A percentile compares a stretch with the other conserved stretches of the same genome.
These are phyloP conservation scores for Apiotrichum gamsii DNA, from an alignment of 1,284 basidiomycete genomes.

Conservation along the genomic window DNA sequence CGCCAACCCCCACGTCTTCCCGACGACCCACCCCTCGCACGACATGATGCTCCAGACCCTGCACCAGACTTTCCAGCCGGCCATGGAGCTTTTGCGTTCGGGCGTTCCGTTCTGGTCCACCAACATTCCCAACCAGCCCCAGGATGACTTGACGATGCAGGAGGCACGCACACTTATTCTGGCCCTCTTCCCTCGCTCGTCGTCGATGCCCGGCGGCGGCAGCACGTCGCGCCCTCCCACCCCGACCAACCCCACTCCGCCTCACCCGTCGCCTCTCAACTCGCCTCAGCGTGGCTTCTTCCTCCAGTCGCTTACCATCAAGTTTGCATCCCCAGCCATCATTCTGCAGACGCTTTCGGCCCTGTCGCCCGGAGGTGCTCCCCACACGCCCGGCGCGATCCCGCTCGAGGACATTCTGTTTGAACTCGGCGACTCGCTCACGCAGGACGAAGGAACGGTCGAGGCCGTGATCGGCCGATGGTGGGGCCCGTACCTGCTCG, in stretches of 20 bases:
- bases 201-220: conserved; percentile 16
- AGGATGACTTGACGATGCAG: conserved; percentile 41
- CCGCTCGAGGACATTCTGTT: conserved; percentile 45
- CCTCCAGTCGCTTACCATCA: conserved; percentile 37
- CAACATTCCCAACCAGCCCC: conserved; percentile 30
- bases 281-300: conserved; percentile 39
- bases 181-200: conserved; percentile 38
- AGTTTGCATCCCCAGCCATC: conserved; percentile 46
- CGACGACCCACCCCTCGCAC: conserved; percentile 30
- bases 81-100: conserved; percentile 37
- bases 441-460: conserved; percentile 44
- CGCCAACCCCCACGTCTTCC: conserved; percentile 41
- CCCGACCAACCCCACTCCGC: conserved; percentile 41
- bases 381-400: conserved; percentile 31
- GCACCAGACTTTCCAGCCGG: conserved; percentile 35
- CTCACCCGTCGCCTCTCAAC: conserved; percentile 39
- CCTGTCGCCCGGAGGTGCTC: conserved; percentile 41
- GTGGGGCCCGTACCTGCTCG: conserved; percentile 41
- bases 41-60: conserved; percentile 34
- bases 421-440: conserved; percentile 46
- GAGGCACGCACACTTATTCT: conserved; percentile 43
- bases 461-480: conserved; percentile 42
- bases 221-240: conserved; percentile 33
- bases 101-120: conserved; percentile 38
- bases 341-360: conserved; percentile 43